Evolutionary conservation across 768 basidiomycete species (phyloP), one percentile per base, ranked within the genome.

Genomic region (Agrocybe praecox): DNA sequence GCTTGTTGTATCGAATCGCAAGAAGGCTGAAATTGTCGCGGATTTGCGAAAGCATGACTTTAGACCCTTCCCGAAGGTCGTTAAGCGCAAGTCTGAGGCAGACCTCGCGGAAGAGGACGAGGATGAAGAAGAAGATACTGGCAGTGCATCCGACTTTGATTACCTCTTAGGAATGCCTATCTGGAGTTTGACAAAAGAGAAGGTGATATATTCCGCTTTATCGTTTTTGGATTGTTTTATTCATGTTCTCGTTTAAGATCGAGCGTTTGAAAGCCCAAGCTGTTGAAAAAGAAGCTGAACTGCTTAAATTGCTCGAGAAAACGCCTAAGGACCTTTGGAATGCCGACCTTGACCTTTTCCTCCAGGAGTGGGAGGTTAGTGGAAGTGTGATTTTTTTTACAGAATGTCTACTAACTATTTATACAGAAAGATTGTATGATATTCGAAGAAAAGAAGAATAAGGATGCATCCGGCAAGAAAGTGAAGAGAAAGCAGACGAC

Each of bases 141-240:
- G 61, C 11, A 63, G 74, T 5, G 79, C 59, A 23, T 42, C 80
- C 24, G 96, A 98, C 73, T 99, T 80, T 67, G 96, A 99, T 68
- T 98, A 99, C 72, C 74, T 99, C 50, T 76, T 99, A 56, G 87
- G 92, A 15, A 98, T 99, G 96, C 77, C 94, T 1, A 96, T 99
- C 67, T 95, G 86, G 80, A 96, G 89, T 74, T 76, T 99, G 78
- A 99, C 96, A 0, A 88, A 83, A 64, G 96, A 98, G 74, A 96
- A 89, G 86, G 93, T 90, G 52, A 6, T 70, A 58, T 12, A n/a
- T 46, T n/a, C n/a, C 36, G 21, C 18, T 32, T 57, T 19, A 42
- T 21, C 22, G 4, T 12, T 33, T 17, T 24, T 40, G 26, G 33
- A 1, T 14, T 32, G 22, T 45, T 33, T 53, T 49, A 23, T 34